Conservation (phyloP, 148 eudicot genomes). For the Cornus controversa region DNA sequence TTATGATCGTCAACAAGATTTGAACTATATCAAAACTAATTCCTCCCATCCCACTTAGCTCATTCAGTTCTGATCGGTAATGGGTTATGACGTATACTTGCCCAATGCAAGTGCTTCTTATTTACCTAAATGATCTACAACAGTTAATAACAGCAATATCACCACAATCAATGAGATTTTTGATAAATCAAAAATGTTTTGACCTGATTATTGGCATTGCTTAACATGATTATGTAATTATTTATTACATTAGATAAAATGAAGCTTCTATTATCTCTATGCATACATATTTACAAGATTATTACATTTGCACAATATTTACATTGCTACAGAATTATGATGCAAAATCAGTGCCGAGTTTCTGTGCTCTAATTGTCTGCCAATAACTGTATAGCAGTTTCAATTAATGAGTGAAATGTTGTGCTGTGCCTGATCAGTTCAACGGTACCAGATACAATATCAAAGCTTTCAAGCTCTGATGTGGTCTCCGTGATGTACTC, state of each 20-base stretch:
- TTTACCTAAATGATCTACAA: not conserved
- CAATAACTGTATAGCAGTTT: slow-evolving; percentile 53
- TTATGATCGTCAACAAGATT: no score
- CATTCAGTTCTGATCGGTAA: no score
- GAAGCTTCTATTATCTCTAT: not conserved
- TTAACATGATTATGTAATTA: not conserved
- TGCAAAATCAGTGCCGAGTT: not conserved
- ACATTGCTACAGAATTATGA: not conserved
- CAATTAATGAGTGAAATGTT: slow-evolving; percentile 51
- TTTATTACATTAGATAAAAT: not conserved
- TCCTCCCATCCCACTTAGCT: no score
- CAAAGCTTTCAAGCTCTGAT: slow-evolving; percentile 69
- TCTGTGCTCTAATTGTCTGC: slow-evolving; percentile 12
- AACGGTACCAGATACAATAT: slow-evolving; percentile 64
- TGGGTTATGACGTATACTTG: no score
- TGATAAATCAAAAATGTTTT: not conserved
- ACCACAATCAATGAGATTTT: not conserved
- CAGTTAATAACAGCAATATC: not conserved
- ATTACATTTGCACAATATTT: not conserved
- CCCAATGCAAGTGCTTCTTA: not conserved
- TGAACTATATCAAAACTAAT: no score
- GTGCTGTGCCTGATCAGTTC: slow-evolving; percentile 52
- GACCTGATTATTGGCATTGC: not conserved
- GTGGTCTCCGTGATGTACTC: slow-evolving; percentile 58
- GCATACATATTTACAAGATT: slow-evolving; percentile 6